Evolutionary conservation across 2,329 filamentous ascomycete genomes (phyloP).

Genomic region (Fusarium circinatum): DNA sequence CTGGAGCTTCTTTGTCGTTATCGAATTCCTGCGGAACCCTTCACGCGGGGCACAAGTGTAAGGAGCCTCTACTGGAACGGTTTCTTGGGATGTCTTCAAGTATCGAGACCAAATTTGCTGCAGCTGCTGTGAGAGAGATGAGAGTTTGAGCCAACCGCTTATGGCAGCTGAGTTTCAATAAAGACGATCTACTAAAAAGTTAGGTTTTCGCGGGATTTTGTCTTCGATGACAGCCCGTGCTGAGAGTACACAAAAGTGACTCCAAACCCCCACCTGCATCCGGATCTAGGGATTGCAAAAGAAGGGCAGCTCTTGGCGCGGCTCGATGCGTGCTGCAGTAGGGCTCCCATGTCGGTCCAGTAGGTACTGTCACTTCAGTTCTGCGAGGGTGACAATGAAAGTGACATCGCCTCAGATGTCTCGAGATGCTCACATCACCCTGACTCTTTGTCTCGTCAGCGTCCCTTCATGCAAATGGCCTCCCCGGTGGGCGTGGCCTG

Average conservation of each 20-base stretch:
- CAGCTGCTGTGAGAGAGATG: neutral
- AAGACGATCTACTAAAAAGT: neutral
- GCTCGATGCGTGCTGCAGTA: constrained; percentile 23
- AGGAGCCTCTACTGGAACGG: neutral
- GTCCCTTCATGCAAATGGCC: constrained; percentile 15
- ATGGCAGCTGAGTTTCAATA: constrained; percentile 16
- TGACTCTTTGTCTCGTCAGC: constrained; percentile 34
- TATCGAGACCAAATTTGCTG: neutral
- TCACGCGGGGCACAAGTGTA: neutral
- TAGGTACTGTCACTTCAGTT: neutral
- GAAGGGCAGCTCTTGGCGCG: constrained; percentile 31
- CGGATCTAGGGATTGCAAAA: constrained; percentile 30
- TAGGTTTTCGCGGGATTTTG: constrained; percentile 4
- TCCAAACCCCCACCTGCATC: constrained; percentile 34
- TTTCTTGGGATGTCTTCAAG: constrained; percentile 2
- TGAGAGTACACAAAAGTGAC: constrained; percentile 2
- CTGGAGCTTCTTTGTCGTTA: constrained; percentile 14
- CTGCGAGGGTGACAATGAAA: neutral
- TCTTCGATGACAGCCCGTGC: neutral
- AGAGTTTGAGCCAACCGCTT: constrained; percentile 22
- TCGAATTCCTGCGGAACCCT: constrained; percentile 26
- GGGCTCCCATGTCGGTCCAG: constrained; percentile 6
- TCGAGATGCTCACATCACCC: constrained; percentile 33
- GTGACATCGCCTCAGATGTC: neutral
- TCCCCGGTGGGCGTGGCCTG: constrained; percentile 12